Base-by-base conservation (phyloP, 2,329 filamentous ascomycete genomes). In the Diplodia intermedia region DNA sequence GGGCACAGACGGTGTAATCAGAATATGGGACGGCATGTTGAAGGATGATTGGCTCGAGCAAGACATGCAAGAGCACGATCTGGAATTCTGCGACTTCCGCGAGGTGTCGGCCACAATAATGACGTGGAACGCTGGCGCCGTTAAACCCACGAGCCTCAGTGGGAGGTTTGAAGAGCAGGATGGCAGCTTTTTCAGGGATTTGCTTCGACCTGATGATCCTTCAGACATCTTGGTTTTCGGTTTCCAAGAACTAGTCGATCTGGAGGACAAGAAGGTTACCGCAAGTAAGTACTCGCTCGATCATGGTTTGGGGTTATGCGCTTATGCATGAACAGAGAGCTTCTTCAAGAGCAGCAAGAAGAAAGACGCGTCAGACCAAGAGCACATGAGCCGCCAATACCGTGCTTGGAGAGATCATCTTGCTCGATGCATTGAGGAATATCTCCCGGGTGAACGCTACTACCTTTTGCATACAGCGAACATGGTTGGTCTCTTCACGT, bases 61-160 rank as follows among this genome's bases (percentile, higher is more conserved):
- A 43, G 88, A 92, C 71, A 97, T 99, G 93, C 93, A 96, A 75
- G 85, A 86, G 38, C 88, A 89, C 70, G 94, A 97, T 74, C 84
- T 86, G 0, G 87, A 95, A 60, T 98, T 92, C 76, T 97, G 94
- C 82, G 86, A 87, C 33, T 97, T 98, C 77, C 86, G 93, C 66
- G 90, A 96, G 73, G 84, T 98, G 68, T 90, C 88, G 60, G 89
- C 91, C 14, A 83, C 93, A 47, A 88, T 97, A 31, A 86, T 98
- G 83, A 97, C 94, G 0, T 99, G 95, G 95, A 99, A 99, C 77
- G 94, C 94, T 1, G 95, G 95, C 1, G 95, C 95, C n/a, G 90
- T 91, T 18, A 97, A 95, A n/a, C 95, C 95, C 0, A 89, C 89
- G 69, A 91, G 90, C 74, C 82, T 98, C 40, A 29, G 23, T 4